Evolutionary conservation across 108 stramenopile species (phyloP).

Genomic region (Nannochloropsis salina): DNA sequence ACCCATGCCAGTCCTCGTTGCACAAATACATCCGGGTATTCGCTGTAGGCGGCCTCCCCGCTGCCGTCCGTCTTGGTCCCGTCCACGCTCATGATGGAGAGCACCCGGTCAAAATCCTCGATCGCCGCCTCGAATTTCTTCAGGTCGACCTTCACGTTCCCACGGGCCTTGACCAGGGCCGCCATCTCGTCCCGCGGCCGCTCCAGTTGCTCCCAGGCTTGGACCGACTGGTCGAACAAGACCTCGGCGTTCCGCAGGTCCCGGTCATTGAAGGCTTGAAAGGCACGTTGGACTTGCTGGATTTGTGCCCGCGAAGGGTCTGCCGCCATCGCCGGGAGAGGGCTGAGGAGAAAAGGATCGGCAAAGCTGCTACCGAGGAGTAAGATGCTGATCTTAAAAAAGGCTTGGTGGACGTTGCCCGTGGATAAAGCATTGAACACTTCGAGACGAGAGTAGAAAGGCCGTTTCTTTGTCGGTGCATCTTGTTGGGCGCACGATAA

Average conservation of each 20-base stretch:
- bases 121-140: constrained; percentile 22
- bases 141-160: constrained; percentile 21
- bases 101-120: neutral
- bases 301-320: neutral
- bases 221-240: neutral
- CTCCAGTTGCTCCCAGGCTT: neutral
- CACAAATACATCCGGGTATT: constrained; percentile 18
- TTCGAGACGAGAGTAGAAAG: too few relatives aligned
- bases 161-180: constrained; percentile 15
- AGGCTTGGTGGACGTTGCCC: neutral
- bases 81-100: constrained; percentile 6
- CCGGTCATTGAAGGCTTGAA: constrained; percentile 11
- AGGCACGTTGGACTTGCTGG: constrained; percentile 1
- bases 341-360: neutral
- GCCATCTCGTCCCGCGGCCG: constrained; percentile 23
- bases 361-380: neutral
- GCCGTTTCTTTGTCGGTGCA: too few relatives aligned
- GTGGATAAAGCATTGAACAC: too few relatives aligned
- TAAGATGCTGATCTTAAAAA: neutral
- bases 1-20: constrained; percentile 19
- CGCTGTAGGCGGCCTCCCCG: neutral
- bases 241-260: neutral
- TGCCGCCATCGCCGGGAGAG: neutral
- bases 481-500: too few relatives aligned
- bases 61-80: constrained; percentile 15